A percentile compares a stretch with the other conserved stretches of the same genome.
Evolutionary conservation across 108 stramenopile species (phyloP).

Genomic region (Stephanodiscus triporus): DNA sequence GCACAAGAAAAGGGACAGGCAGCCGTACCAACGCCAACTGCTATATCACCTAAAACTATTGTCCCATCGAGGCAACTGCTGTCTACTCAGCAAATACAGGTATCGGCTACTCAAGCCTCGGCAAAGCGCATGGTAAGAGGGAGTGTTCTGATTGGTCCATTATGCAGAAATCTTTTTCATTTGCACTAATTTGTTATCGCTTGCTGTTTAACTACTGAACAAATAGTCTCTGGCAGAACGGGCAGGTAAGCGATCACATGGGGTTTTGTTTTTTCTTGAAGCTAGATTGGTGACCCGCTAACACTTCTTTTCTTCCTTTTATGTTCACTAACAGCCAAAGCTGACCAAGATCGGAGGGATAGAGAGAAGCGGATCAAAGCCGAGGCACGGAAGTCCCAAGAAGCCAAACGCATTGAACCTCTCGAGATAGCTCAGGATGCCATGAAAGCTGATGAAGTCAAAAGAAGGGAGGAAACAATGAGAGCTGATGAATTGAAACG

Average conservation of each 20-base stretch:
- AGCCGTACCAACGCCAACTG: neutral
- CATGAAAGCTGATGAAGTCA: neutral
- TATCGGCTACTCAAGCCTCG: slow-evolving; percentile 8
- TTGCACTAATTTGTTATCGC: neutral
- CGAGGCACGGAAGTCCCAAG: slow-evolving; percentile 11
- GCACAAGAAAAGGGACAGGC: neutral
- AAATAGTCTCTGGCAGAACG: slow-evolving; percentile 10
- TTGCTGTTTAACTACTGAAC: neutral
- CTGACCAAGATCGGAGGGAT: slow-evolving; percentile 14
- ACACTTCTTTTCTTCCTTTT: neutral
- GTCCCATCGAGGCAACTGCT: neutral
- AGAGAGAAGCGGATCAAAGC: slow-evolving; percentile 8
- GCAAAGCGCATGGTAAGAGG: slow-evolving; percentile 13
- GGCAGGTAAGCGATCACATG: slow-evolving; percentile 1
- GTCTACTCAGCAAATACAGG: slow-evolving; percentile 13
- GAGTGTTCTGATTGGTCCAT: neutral
- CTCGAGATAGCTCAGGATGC: neutral
- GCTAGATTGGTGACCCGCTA: neutral
- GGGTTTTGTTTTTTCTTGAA: neutral
- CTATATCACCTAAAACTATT: neutral
- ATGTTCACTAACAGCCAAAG: slow-evolving; percentile 5
- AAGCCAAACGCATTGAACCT: neutral
- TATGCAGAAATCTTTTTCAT: neutral
- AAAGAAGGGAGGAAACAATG: slow-evolving; percentile 1
- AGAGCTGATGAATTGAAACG: slow-evolving; percentile 10